Base-by-base conservation (phyloP, 1,139 yeast genomes). In the Blastobotrys indianensis region DNA sequence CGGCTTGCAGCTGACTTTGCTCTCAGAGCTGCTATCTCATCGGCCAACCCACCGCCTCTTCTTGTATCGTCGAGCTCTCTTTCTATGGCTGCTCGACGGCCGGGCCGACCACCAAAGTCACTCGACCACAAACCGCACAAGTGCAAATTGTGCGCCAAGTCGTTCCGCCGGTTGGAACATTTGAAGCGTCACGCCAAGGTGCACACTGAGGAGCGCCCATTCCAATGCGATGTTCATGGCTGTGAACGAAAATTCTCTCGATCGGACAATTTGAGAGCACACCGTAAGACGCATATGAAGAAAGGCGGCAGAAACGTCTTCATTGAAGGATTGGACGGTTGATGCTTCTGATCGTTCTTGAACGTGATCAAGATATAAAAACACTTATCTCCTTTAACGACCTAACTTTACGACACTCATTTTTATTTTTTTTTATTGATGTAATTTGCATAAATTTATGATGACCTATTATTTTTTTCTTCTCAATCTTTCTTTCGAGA, bases 151-250 rank as follows among this genome's bases (percentile, higher is more conserved):
- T 68, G 73, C 55, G 82, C 85, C n/a, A 71, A 87, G 51, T 82
- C 95, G 58, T 90, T 90, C 72, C 90, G 86, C 62, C 74, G 97
- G 51, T 90, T 94, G 32, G 96, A 92, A 60, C 96, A 92, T 69
- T 86, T 90, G 46, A 85, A 87, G 62, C 75, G 97, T 54, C 97
- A 90, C 64, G 73, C 84, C 75, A 78, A 90, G 64, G 81, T 90
- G 41, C 97, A 90, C 68, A 83, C 95, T 8, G 77, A 82, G 47
- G 96, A 87, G 59, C 83, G 92, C 54, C 96, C 96, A 4, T 88
- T 77, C 60, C 75, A 73, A 48, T 90, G 97, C 67, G 82, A 82
- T 44, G 62, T 69, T 17, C 54, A 56, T 72, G 78, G 61, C 75
- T 85, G 95, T 62, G 75, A 76, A 33, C 82, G 85, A 60, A 76